A percentile compares a stretch with the other conserved stretches of the same genome.
These are phyloP conservation scores for Boletales sp. DNA, from an alignment of 768 basidiomycete genomes.

Conservation along the genomic window DNA sequence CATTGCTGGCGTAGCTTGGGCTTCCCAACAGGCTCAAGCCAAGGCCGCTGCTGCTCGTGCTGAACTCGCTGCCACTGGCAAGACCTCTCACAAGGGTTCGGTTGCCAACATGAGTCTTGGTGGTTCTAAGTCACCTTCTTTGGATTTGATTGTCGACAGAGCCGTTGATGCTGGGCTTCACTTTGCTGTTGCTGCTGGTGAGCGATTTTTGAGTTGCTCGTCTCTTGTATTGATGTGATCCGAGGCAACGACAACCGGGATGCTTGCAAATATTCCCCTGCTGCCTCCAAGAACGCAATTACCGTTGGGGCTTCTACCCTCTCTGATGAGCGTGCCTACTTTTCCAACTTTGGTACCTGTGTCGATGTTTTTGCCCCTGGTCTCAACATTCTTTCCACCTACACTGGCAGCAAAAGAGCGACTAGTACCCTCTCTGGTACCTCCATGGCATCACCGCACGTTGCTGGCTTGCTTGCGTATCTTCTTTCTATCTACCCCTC, in stretches of 20 bases:
- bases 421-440: constrained; percentile 82
- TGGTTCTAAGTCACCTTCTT: constrained; percentile 83
- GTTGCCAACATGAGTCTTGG: constrained; percentile 98
- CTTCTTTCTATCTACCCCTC: constrained; percentile 85
- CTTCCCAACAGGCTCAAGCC: constrained; percentile 47
- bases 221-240: not conserved
- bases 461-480: constrained; percentile 88
- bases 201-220: constrained; percentile 20
- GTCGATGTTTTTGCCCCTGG: constrained; percentile 94
- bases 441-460: constrained; percentile 94
- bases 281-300: constrained; percentile 81
- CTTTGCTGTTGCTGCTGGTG: constrained; percentile 95
- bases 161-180: constrained; percentile 85
- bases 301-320: constrained; percentile 93
- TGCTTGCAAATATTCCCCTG: constrained; percentile 92
- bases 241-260: constrained; percentile 79
- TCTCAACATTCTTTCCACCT: constrained; percentile 88
- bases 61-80: constrained; percentile 69
- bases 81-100: constrained; percentile 86
- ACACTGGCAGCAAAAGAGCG: constrained; percentile 59
- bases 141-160: constrained; percentile 81
- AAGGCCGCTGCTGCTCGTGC: constrained; percentile 60
- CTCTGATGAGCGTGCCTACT: constrained; percentile 78
- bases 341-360: constrained; percentile 89
- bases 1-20: constrained; percentile 82